phyloP scores from a whole-genome alignment of 345 rosid genomes.

The Hevea brasiliensis region DNA sequence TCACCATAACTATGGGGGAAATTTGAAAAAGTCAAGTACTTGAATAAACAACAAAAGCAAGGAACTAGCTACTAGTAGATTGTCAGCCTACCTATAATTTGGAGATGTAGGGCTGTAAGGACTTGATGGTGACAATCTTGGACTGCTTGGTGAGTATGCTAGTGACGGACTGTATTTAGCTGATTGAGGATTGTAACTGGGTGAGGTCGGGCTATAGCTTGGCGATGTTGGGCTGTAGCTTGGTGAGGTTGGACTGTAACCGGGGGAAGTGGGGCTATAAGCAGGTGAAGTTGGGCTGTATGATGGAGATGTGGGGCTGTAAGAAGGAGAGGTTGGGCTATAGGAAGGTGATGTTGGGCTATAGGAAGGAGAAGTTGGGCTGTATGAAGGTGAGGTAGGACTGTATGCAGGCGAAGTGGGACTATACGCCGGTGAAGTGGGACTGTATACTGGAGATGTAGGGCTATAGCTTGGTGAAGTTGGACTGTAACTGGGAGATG shows the following conservation, averaged over 20 bases:
- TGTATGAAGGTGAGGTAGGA: constrained; percentile 77
- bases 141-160: constrained; percentile 92
- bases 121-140: constrained; percentile 79
- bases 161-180: constrained; percentile 81
- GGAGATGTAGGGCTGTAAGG: constrained; percentile 98
- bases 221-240: constrained; percentile 31
- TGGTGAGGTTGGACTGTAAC: constrained; percentile 31
- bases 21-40: background rate
- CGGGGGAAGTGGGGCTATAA: constrained; percentile 39
- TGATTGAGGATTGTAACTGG: constrained; percentile 78
- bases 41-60: background rate
- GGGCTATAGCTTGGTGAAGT: constrained; percentile 85
- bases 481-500: constrained; percentile 76
- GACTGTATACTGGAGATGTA: constrained; percentile 72
- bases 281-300: constrained; percentile 81
- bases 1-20: background rate
- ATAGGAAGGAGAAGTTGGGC: constrained; percentile 80
- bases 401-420: constrained; percentile 76
- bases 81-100: constrained; percentile 58
- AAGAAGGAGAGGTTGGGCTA: constrained; percentile 84
- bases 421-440: constrained; percentile 71
- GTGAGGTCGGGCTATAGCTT: constrained; percentile 33
- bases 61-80: background rate
- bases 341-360: constrained; percentile 85
- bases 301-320: constrained; percentile 73